Base-by-base conservation (phyloP, 352 stramenopile species). In the Pythium utonaiense region DNA sequence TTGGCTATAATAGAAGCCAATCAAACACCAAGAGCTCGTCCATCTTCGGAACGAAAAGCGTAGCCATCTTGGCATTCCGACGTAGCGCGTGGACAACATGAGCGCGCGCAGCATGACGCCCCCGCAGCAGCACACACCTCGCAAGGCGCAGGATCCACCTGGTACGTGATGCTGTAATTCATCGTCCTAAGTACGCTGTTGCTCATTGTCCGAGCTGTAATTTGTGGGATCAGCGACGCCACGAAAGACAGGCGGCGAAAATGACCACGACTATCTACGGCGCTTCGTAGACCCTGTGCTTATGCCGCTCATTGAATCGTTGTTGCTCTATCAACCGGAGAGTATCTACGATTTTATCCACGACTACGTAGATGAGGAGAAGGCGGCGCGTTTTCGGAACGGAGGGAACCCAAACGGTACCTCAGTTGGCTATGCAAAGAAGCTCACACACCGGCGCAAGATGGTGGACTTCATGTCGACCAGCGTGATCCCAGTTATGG, bases 381-480 rank as follows among this genome's bases (percentile, higher is more conserved):
- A 86, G 50, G 36, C 59, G 2, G 49, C 34, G 19, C 74, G 82
- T 22, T 89, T 89, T 47, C 44, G 62, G 28, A n/a, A 17, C 6
- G 10, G 19, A 5, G 40, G 69, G 3, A 16, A 38, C 0, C 53
- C 49, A n/a, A 58, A 64, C 52, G 64, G 9, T 58, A 56, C 12
- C n/a, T 71, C 53, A 22, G 60, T 76, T 16, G 69, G 76, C 45
- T 87, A 89, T 34, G 80, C 80, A 13, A 89, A 79, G 47, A 90
- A 88, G 54, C 75, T 91, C 16, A 75, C 80, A 3, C 87, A 78
- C 31, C 84, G 80, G 12, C 74, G 71, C 13, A 87, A 86, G 45
- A 94, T 92, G 84, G 80, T 84, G 27, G 78, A 91, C 34, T 93
- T 90, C 60, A 92, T 94, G 82, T 86, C 82, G 17, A 88, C 80